Percentiles rank a stretch among this genome's conserved stretches.
phyloP scores from a whole-genome alignment of 306 rosid species.

The Fragaria vesca region DNA sequence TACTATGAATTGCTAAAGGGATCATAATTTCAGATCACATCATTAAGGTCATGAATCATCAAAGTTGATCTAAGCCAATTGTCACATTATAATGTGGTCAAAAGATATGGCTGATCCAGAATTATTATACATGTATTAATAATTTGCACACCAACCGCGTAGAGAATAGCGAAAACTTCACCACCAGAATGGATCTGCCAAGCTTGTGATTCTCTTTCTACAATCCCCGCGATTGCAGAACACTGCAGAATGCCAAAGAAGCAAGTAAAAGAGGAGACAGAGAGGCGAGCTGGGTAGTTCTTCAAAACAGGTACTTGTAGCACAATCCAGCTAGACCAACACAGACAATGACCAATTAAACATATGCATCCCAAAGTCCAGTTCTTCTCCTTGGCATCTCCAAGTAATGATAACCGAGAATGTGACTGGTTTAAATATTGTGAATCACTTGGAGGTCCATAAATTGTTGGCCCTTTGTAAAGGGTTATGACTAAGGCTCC shows the following conservation, averaged over 20 bases:
- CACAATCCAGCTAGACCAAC: constrained; percentile 8
- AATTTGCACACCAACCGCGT: not conserved
- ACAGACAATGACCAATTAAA: not conserved
- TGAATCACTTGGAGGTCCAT: not conserved
- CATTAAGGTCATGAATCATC: not conserved
- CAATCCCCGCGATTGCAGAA: not conserved
- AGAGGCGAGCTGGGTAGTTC: constrained; percentile 5
- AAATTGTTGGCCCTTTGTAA: not conserved
- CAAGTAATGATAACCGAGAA: not conserved
- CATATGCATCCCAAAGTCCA: not conserved
- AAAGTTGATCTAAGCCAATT: no score
- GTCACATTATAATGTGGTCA: not conserved
- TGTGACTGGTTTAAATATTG: not conserved
- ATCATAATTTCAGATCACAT: not conserved
- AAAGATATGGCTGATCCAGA: not conserved
- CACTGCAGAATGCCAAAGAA: constrained; percentile 1
- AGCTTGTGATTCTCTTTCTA: not conserved
- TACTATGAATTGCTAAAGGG: not conserved
- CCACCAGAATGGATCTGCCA: not conserved
- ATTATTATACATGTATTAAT: not conserved
- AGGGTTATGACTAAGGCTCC: not conserved
- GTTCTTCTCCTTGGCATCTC: not conserved
- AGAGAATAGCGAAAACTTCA: not conserved
- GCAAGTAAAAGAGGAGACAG: not conserved
- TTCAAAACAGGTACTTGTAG: not conserved